Conservation (phyloP, 2,329 filamentous ascomycete genomes). For the Curvularia sp. region DNA sequence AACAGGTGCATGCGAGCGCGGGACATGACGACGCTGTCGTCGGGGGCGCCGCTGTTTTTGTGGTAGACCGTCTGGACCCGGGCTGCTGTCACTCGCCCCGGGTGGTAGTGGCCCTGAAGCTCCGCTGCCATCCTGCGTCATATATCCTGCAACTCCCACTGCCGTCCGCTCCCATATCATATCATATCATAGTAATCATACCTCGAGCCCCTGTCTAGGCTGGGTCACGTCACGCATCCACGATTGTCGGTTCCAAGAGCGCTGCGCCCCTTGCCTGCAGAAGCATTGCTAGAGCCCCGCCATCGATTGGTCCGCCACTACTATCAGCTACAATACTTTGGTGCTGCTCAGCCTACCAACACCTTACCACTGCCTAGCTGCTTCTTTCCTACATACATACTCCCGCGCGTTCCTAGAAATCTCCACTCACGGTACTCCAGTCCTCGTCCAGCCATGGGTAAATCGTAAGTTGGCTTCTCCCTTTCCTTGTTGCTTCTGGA, state of each 20-base stretch:
- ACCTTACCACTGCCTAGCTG: conserved; percentile 25
- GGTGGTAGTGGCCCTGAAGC: not conserved
- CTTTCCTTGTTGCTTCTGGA: conserved; percentile 21
- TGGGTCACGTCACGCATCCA: not conserved
- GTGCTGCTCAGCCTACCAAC: conserved; percentile 25
- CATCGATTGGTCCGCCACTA: conserved; percentile 31
- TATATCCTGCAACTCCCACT: conserved; percentile 10
- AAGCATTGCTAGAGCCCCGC: conserved; percentile 23
- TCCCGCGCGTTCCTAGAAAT: conserved; percentile 13
- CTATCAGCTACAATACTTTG: conserved; percentile 15
- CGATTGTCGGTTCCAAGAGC: conserved; percentile 4
- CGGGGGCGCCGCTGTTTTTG: conserved; percentile 15
- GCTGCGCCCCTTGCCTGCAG: conserved; percentile 11
- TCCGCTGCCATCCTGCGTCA: not conserved
- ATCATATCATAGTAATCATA: not conserved
- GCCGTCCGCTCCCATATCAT: no score
- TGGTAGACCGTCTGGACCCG: conserved; percentile 11
- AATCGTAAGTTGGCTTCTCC: conserved; percentile 50
- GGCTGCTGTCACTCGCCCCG: conserved; percentile 11
- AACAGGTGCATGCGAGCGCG: conserved; percentile 9
- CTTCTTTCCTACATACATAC: conserved; percentile 15
- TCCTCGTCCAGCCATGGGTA: conserved; percentile 45
- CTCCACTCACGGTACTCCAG: conserved; percentile 8
- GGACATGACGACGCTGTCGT: conserved; percentile 17
- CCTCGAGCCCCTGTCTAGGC: not conserved